A percentile compares a stretch with the other conserved stretches of the same genome.
These are phyloP conservation scores for Fusarium heterosporum DNA, from an alignment of 2,329 filamentous ascomycete genomes.

Conservation along the genomic window DNA sequence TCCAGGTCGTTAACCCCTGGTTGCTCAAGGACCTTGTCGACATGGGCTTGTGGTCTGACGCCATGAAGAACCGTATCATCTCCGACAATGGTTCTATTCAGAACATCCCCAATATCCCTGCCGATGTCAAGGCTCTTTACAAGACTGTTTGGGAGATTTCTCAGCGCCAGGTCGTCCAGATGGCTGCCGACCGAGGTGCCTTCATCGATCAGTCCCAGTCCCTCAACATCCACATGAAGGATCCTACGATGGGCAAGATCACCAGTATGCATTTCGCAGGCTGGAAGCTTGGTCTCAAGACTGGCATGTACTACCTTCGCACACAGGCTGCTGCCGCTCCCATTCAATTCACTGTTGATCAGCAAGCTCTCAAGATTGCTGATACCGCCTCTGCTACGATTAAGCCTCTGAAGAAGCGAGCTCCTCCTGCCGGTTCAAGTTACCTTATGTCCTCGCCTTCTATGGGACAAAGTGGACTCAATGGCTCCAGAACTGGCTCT, in stretches of 20 bases:
- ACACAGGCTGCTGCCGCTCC: conserved; percentile 96
- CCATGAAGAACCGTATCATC: conserved; percentile 99
- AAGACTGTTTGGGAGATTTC: conserved; percentile 99
- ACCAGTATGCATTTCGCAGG: conserved; percentile 99
- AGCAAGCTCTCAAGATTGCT: conserved; percentile 88
- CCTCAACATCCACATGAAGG: conserved; percentile 99
- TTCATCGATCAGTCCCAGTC: conserved; percentile 99
- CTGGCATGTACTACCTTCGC: conserved; percentile 99
- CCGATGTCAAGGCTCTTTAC: conserved; percentile 96
- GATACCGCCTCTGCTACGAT: conserved; percentile 82
- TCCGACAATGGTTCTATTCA: conserved; percentile 95
- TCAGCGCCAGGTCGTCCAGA: conserved; percentile 93
- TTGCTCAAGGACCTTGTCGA: conserved; percentile 97
- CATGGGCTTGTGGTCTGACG: conserved; percentile 97
- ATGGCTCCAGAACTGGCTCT: conserved; percentile 64
- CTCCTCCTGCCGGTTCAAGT: conserved; percentile 62
- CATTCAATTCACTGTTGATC: conserved; percentile 99
- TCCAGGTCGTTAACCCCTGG: conserved; percentile 99
- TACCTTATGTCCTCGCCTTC: conserved; percentile 67
- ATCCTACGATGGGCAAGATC: conserved; percentile 99
- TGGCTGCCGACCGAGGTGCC: conserved; percentile 97
- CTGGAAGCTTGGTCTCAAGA: conserved; percentile 99
- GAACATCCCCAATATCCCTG: conserved; percentile 95
- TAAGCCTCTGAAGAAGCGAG: conserved; percentile 75
- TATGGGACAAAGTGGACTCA: conserved; percentile 75